Base-by-base conservation (phyloP, 768 basidiomycete species). In the Hericium coralloides region DNA sequence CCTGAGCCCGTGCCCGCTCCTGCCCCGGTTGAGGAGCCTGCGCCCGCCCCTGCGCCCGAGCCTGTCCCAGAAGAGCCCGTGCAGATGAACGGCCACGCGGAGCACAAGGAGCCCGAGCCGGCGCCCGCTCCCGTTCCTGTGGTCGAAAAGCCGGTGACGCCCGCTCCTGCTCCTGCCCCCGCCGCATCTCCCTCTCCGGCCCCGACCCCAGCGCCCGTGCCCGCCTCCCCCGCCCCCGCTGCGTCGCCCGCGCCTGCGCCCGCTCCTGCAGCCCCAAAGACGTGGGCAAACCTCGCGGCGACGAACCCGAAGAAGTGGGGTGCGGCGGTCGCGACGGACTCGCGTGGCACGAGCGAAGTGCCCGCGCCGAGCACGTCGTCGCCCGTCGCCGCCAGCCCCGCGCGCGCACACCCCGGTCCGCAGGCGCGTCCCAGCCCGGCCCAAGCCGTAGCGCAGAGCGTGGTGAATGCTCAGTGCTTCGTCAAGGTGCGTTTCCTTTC, bases 221-320 rank as follows among this genome's bases (percentile, higher is more conserved):
- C 26, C 8, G 64, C 66, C 18, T 57, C 62, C 3, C n/a, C 63
- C 8, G 62, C 58, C n/a, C 55, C 43, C 9, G 25, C 47, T 15
- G 60, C 69, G 37, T 63, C 74, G 10, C 65, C 72, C 14, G 69
- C 72, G 2, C 67, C 69, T 15, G 65, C 65, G 18, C 57, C 64
- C 1, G 65, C 74, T n/a, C 71, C 80, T 12, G 71, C 80, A 12
- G 72, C 64, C 14, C 91, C 89, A 15, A 88, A 89, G 68, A 87
- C 87, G 0, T 98, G 94, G 95, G 95, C 95, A 0, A 89, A 87
- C 56, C 82, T 97, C 48, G 94, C 94, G 49, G 93, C 94, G 41
- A 70, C 86, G 18, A 88, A 89, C 66, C 71, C 79, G 15, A 85
- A 84, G 66, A 90, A 88, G 68, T 95, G 93, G 94, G 91, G 92